Evolutionary conservation across 192 early-diverging fungal genomes (phyloP), one percentile per base, ranked within the genome.

Genomic region (Thamnidium elegans): DNA sequence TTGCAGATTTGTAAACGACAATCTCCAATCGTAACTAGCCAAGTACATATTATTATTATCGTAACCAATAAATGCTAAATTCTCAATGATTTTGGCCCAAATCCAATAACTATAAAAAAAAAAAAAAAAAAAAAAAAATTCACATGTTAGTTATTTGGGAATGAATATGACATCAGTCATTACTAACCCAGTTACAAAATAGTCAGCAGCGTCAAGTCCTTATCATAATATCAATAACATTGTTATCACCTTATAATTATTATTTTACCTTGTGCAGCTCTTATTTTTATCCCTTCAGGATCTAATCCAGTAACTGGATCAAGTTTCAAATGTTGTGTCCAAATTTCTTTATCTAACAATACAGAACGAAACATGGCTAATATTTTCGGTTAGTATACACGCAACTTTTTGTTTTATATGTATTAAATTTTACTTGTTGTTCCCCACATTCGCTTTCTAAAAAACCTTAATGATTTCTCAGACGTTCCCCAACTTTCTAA

Each of bases 1-100:
- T 67, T 97, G 92, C 3, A 95, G 75, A 53, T 94, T 92, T 30
- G 65, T 48, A 53, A 89, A 88, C 0, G 88, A 84, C 50, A 97
- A 70, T 36, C 94, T 82, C 93, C 94, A 96, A 80, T 96, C 93
- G 68, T 96, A 96, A 0, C 90, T 74, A 0, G 92, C 92, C 46
- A 96, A 73, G 30, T 89, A 75, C 93, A 95, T 93, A 63, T 89
- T 92, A 66, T 87, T 90, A 78, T 75, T 86, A 72, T 96, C 94
- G 75, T 93, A 93, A 26, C 94, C 94, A 51, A 85, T 79, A 0
- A 86, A 88, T 0, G 90, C 92, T 47, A 96, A 65, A 70, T 94
- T 96, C 60, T 90, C 81, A 59, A 93, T 91, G 36, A 83, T 72
- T 52, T 90, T 87, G 46, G 82, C 93, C 91, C 90, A 93, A 19